Percentiles rank a stretch among this genome's conserved stretches.
Conservation (phyloP, 2,329 filamentous ascomycete genomes). For the Diplodia intermedia region DNA sequence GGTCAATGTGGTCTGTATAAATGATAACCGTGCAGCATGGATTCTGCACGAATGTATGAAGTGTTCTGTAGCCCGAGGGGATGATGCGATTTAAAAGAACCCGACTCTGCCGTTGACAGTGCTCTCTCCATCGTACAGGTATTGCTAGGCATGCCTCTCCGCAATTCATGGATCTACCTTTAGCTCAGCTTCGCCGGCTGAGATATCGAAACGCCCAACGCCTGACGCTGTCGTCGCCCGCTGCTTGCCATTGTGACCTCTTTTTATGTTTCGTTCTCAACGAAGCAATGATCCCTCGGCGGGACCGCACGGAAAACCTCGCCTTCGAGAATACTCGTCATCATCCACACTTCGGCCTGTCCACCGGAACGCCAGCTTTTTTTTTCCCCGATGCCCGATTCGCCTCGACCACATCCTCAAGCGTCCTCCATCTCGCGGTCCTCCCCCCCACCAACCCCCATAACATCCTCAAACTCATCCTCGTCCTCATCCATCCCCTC, state of each 20-base stretch:
- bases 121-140: not conserved
- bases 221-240: slow-evolving; percentile 8
- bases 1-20: slow-evolving; percentile 14
- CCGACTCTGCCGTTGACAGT: not conserved
- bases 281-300: not conserved
- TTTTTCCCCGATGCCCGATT: no score
- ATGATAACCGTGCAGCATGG: not conserved
- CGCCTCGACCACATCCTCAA: slow-evolving; percentile 34
- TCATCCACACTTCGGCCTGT: slow-evolving; percentile 1
- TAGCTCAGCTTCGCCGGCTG: slow-evolving; percentile 13
- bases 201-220: slow-evolving; percentile 26
- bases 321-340: not conserved
- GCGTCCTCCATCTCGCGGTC: slow-evolving; percentile 45
- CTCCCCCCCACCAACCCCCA: slow-evolving; percentile 42
- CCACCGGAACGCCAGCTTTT: not conserved
- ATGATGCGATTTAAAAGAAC: slow-evolving; percentile 6
- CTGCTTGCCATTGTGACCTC: not conserved
- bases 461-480: slow-evolving; percentile 54
- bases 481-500: slow-evolving; percentile 47
- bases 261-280: not conserved
- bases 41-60: not conserved
- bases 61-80: slow-evolving; percentile 5
- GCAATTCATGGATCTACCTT: not conserved
- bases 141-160: not conserved
- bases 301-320: not conserved